Evolutionary conservation across 768 basidiomycete genomes (phyloP).

Genomic region (Calvatia gigantea): DNA sequence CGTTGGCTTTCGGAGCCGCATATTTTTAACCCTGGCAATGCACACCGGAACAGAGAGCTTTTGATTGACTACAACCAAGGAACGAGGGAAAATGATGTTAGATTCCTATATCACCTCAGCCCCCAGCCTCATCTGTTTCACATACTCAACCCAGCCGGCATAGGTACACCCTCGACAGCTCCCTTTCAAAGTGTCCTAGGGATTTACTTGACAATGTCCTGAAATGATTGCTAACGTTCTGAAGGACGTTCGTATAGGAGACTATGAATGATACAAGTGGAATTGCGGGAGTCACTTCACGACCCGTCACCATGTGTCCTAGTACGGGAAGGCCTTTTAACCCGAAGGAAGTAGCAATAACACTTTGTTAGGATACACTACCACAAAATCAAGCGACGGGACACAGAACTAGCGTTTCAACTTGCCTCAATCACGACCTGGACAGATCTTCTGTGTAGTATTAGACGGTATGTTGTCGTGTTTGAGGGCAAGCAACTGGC

Average conservation of each 20-base stretch:
- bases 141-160: neutral
- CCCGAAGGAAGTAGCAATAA: too few relatives aligned
- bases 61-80: slow-evolving; percentile 1
- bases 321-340: too few relatives aligned
- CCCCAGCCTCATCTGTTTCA: neutral
- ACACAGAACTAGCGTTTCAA: neutral
- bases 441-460: neutral
- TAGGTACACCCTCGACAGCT: neutral
- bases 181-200: neutral
- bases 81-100: neutral
- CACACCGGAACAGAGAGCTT: neutral
- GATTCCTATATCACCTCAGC: neutral
- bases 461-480: neutral
- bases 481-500: neutral
- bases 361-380: neutral
- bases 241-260: neutral
- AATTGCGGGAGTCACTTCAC: too few relatives aligned
- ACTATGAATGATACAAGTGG: neutral
- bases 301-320: too few relatives aligned
- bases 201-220: neutral
- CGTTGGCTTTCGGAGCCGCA: neutral
- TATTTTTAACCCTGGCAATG: slow-evolving; percentile 4
- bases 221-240: neutral
- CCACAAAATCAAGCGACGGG: neutral
- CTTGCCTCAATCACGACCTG: neutral